Base-by-base conservation (phyloP, 2,329 filamentous ascomycete genomes). In the Penicillium crustosum region DNA sequence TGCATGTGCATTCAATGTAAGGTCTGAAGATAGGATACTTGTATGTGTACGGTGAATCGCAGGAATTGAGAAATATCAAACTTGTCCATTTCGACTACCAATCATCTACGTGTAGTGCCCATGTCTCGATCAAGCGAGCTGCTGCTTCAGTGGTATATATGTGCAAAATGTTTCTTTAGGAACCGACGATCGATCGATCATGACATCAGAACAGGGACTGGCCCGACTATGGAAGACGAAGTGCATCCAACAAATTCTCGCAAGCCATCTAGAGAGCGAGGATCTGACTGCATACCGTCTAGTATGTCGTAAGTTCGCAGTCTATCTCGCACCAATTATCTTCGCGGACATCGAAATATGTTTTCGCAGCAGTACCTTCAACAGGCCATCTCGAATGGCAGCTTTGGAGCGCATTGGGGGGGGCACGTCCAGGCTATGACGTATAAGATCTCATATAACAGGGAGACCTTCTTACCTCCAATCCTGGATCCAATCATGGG, bases 401-500 rank as follows among this genome's bases (percentile, higher is more conserved):
- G 90, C 91, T 25, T 81, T 96, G 57, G 84, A 13, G 59, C 83
- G 89, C 60, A 87, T 96, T 67, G n/a, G n/a, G 92, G 91, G 57
- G 86, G 87, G 65, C 86, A 93, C 73, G 84, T 95, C 67, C 86
- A 90, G 75, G 88, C 88, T 58, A 81, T 96, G 53, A 89, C 84
- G 57, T 95, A 96, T 77, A 82, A 82, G 70, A 83, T 95, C 65
- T 84, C 90, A 29, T 91, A 95, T 75, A 86, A 85, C 6, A 78
- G 84, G n/a, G 84, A 89, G 53, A 94, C 90, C 42, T 93, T 93
- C 70, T 81, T 96, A 9, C 89, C 91, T 17, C 91, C 91, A n/a
- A 82, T 96, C 45, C 82, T 96, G 39, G 88, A 95, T 70, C 89
- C 90, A 4, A 73, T 82, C 61, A 91, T 87, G 10, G 91, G 91